A percentile compares a stretch with the other conserved stretches of the same genome.
These are phyloP conservation scores for Blastobotrys illinoisensis DNA, from an alignment of 1,139 yeast genomes.

Conservation along the genomic window DNA sequence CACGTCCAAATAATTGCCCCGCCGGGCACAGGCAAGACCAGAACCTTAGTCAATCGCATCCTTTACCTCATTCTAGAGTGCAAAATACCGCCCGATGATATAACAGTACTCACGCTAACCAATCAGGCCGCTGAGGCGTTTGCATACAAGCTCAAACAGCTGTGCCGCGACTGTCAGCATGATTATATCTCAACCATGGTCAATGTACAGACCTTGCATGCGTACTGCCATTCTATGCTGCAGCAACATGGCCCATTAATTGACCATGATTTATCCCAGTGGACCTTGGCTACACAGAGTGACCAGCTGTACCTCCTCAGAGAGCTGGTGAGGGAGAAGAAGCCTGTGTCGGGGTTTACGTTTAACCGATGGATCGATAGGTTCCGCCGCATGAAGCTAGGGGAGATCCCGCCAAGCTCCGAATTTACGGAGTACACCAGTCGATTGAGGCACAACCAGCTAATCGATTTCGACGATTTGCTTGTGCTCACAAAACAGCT, in stretches of 20 bases:
- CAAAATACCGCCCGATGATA: constrained; percentile 42
- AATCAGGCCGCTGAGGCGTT: constrained; percentile 72
- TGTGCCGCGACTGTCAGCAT: constrained; percentile 36
- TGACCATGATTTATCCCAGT: constrained; percentile 28
- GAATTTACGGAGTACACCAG: background rate
- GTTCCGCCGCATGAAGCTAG: background rate
- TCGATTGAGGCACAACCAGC: constrained; percentile 16
- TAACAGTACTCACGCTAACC: constrained; percentile 84
- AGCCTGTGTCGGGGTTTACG: background rate
- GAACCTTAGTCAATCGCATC: constrained; percentile 70
- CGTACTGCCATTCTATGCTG: constrained; percentile 62
- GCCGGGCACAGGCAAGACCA: constrained; percentile 82
- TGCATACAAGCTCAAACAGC: constrained; percentile 50
- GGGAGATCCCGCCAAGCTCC: background rate
- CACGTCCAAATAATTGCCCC: constrained; percentile 67
- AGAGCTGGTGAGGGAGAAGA: background rate
- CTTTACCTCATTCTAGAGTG: background rate
- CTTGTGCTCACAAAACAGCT: constrained; percentile 52
- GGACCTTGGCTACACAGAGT: background rate
- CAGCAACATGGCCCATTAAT: constrained; percentile 49
- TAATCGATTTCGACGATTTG: constrained; percentile 81
- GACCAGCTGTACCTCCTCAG: background rate
- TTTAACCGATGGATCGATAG: background rate
- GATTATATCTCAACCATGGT: constrained; percentile 28
- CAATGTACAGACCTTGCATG: constrained; percentile 80